A percentile compares a stretch with the other conserved stretches of the same genome.
These are phyloP conservation scores for Nemania bipapillata DNA, from an alignment of 2,329 filamentous ascomycete species.

Conservation along the genomic window DNA sequence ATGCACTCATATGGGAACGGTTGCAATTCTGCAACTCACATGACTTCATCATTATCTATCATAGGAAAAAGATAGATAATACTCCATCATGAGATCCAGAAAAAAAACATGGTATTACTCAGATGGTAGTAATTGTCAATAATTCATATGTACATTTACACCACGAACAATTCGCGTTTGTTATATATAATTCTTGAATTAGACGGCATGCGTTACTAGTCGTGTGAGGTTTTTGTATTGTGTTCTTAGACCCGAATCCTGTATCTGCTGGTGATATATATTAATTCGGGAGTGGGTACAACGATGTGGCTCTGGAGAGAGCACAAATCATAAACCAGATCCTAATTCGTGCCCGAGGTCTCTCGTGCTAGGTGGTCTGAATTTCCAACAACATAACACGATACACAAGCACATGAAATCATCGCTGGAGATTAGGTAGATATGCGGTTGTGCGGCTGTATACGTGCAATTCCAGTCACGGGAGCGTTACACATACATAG, in stretches of 20 bases:
- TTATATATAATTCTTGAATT: background rate
- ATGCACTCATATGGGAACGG: too few species aligned
- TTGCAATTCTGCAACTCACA: too few species aligned
- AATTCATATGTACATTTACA: background rate
- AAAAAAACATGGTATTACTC: background rate
- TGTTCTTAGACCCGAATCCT: background rate
- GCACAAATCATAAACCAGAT: background rate
- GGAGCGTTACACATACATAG: background rate
- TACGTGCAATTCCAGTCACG: background rate
- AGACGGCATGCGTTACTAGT: too few species aligned
- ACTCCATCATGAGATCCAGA: background rate
- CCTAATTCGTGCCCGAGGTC: background rate
- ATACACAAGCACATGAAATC: background rate
- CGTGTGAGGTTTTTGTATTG: background rate
- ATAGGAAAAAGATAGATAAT: background rate
- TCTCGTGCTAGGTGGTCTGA: background rate
- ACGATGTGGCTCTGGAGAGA: slow-evolving; percentile 1
- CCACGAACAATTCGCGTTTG: background rate
- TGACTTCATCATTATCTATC: background rate
- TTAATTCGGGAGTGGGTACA: background rate
- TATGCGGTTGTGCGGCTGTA: background rate
- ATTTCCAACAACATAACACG: background rate
- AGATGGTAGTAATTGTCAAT: background rate
- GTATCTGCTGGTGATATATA: slow-evolving; percentile 9
- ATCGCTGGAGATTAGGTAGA: background rate